phyloP scores from a whole-genome alignment of 2,329 filamentous ascomycete genomes.

The Aspergillus sp. region DNA sequence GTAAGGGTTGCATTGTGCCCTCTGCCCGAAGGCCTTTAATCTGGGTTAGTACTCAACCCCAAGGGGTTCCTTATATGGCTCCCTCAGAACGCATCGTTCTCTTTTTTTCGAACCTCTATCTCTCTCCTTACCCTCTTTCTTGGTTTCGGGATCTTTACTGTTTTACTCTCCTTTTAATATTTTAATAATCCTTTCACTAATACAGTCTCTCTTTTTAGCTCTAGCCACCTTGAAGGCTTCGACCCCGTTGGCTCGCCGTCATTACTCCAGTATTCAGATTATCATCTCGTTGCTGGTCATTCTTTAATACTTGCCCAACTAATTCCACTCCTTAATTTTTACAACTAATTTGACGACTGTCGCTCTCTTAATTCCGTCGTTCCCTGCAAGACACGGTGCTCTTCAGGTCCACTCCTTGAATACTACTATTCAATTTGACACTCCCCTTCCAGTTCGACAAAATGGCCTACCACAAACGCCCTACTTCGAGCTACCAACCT shows the following conservation, averaged over 20 bases:
- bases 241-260: constrained; percentile 27
- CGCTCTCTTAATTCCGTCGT: constrained; percentile 51
- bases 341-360: constrained; percentile 46
- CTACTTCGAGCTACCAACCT: constrained; percentile 57
- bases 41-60: constrained; percentile 42
- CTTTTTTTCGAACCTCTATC: constrained; percentile 9
- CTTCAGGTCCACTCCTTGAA: constrained; percentile 45
- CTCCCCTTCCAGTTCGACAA: constrained; percentile 30
- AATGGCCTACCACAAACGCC: constrained; percentile 57
- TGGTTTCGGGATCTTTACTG: constrained; percentile 7
- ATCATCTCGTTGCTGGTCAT: constrained; percentile 42
- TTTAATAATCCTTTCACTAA: constrained; percentile 31
- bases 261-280: constrained; percentile 37
- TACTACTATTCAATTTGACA: constrained; percentile 20
- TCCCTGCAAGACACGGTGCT: constrained; percentile 34
- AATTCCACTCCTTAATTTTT: constrained; percentile 56
- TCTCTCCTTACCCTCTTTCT: constrained; percentile 15
- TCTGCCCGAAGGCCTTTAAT: constrained; percentile 40
- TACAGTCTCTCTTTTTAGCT: constrained; percentile 32
- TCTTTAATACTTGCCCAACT: constrained; percentile 55
- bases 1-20: constrained; percentile 44
- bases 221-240: constrained; percentile 29
- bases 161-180: constrained; percentile 17
- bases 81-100: constrained; percentile 7
- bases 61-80: constrained; percentile 22